A percentile compares a stretch with the other conserved stretches of the same genome.
These are phyloP conservation scores for Euphorbia peplus DNA, from an alignment of 345 rosid genomes.

Conservation along the genomic window DNA sequence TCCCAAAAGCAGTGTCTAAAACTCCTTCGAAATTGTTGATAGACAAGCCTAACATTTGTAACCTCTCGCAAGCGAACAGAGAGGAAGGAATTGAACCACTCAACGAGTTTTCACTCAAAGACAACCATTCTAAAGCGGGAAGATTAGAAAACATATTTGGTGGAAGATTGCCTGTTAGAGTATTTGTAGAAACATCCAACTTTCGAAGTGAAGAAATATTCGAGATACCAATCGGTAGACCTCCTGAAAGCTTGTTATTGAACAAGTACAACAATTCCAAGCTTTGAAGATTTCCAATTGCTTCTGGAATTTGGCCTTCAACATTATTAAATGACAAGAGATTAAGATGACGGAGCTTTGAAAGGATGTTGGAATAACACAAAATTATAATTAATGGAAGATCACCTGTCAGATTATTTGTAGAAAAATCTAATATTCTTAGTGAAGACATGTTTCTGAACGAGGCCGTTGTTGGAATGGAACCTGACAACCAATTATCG, in stretches of 20 bases:
- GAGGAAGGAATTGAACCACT: constrained; percentile 10
- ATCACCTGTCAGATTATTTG: neutral
- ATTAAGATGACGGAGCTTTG: too few species aligned
- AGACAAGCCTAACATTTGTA: too few species aligned
- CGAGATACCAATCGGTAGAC: too few species aligned
- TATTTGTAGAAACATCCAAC: neutral
- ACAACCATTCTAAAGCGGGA: neutral
- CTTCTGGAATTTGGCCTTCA: too few species aligned
- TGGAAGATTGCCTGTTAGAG: neutral
- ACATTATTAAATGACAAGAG: too few species aligned
- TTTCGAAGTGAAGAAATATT: neutral
- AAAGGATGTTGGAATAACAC: too few species aligned
- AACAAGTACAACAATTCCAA: too few species aligned
- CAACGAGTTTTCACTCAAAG: neutral
- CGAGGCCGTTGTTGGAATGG: neutral
- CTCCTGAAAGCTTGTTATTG: too few species aligned
- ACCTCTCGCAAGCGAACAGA: neutral
- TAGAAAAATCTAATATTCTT: neutral
- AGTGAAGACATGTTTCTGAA: neutral
- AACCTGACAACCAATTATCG: neutral
- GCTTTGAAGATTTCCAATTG: too few species aligned
- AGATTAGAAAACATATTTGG: neutral
- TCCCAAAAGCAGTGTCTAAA: too few species aligned
- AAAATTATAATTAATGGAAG: too few species aligned
- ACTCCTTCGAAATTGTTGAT: too few species aligned